Evolutionary conservation across 139 green algal genomes (phyloP).

Genomic region (Tetradesmus lagerheimii): DNA sequence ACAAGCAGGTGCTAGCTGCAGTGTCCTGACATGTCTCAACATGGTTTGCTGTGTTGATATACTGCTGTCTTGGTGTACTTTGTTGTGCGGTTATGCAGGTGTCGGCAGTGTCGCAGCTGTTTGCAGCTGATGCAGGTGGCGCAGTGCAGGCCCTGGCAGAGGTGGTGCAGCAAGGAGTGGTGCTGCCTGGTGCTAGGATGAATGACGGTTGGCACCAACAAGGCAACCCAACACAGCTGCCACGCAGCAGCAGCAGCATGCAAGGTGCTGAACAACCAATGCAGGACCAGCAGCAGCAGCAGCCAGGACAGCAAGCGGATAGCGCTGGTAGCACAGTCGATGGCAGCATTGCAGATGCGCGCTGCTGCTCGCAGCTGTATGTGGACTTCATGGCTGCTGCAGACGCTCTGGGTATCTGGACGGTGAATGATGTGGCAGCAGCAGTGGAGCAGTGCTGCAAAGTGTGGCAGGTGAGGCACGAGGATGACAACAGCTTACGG

Average conservation of each 20-base stretch:
- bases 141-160: conserved; percentile 14
- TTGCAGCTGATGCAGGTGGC: not conserved
- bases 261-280: not conserved
- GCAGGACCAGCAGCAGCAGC: not conserved
- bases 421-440: conserved; percentile 12
- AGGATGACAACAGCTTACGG: too few species aligned
- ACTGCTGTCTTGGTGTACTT: not conserved
- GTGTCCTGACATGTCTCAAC: too few species aligned
- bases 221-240: not conserved
- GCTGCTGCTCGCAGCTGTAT: conserved; percentile 17
- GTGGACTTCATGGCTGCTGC: conserved; percentile 32
- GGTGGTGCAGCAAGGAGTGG: conserved; percentile 11
- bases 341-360: conserved; percentile 24
- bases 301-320: not conserved
- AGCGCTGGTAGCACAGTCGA: too few species aligned
- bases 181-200: conserved; percentile 26
- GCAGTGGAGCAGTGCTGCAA: conserved; percentile 25
- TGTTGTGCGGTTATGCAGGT: too few species aligned
- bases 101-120: not conserved
- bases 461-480: conserved; percentile 12
- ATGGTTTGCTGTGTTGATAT: not conserved
- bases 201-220: conserved; percentile 21
- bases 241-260: conserved; percentile 19
- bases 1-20: too few species aligned
- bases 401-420: conserved; percentile 12